Evolutionary conservation across 1,284 basidiomycete genomes (phyloP).

Genomic region (Pseudozyma thailandica): DNA sequence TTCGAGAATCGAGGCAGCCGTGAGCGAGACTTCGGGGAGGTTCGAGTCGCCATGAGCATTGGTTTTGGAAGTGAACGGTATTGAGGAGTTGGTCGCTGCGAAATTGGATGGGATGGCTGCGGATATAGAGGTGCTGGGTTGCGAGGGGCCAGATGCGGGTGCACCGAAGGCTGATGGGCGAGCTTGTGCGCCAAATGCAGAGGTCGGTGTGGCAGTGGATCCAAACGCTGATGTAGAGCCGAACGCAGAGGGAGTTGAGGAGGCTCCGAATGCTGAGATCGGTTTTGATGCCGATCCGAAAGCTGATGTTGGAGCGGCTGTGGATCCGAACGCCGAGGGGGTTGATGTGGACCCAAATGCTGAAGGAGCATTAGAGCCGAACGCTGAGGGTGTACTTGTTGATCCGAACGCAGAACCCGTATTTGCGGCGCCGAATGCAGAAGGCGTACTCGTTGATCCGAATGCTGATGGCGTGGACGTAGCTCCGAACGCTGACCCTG

Average conservation of each 20-base stretch:
- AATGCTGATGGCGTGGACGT: constrained; percentile 8
- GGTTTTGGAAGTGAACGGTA: constrained; percentile 22
- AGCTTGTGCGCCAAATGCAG: constrained; percentile 21
- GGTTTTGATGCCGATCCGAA: constrained; percentile 13
- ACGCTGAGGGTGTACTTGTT: constrained; percentile 13
- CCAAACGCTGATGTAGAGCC: constrained; percentile 21
- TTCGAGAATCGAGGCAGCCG: constrained; percentile 30
- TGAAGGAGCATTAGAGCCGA: constrained; percentile 19
- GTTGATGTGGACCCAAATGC: constrained; percentile 23
- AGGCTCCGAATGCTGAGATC: constrained; percentile 16
- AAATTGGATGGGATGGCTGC: constrained; percentile 11
- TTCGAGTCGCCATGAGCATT: constrained; percentile 36
- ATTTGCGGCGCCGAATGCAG: constrained; percentile 9
- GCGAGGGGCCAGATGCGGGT: background rate
- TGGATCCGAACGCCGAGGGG: background rate
- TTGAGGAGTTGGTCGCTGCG: constrained; percentile 18
- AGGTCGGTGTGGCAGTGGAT: constrained; percentile 1
- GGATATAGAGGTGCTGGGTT: background rate
- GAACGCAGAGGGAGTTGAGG: constrained; percentile 10
- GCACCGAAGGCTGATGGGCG: constrained; percentile 23
- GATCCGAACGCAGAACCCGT: constrained; percentile 24
- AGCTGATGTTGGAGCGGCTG: constrained; percentile 2
- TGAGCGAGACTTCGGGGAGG: constrained; percentile 41
- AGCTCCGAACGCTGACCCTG: constrained; percentile 11
- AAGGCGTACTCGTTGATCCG: background rate